Evolutionary conservation across 192 early-diverging fungal species (phyloP).

Genomic region (Dimargaris verticillata): DNA sequence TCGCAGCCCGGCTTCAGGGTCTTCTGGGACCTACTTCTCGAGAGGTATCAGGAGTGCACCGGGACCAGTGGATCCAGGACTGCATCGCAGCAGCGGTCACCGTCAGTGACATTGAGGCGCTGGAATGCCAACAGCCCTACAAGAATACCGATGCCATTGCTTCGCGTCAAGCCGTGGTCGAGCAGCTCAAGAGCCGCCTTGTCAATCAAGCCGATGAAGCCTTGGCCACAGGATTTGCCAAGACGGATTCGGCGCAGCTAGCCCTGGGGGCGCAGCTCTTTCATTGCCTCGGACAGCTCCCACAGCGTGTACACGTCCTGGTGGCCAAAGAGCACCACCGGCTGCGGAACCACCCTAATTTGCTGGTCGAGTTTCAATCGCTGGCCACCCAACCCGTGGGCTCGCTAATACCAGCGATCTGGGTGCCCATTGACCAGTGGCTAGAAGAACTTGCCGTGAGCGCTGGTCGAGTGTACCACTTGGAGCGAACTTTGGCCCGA

Average conservation of each 20-base stretch:
- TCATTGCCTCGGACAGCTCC: background rate
- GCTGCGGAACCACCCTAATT: background rate
- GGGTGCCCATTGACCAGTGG: background rate
- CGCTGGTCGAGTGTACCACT: background rate
- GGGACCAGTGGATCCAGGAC: background rate
- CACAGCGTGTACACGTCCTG: background rate
- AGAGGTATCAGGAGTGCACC: background rate
- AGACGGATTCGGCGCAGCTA: background rate
- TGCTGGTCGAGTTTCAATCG: background rate
- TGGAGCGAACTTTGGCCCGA: background rate
- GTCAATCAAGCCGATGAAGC: background rate
- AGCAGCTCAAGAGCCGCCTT: conserved; percentile 1
- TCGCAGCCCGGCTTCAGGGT: background rate
- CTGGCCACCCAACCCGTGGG: background rate
- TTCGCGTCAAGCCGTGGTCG: background rate
- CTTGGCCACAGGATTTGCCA: background rate
- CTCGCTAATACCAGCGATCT: background rate
- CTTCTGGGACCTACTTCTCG: background rate
- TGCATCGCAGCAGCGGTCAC: background rate
- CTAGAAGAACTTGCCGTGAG: background rate
- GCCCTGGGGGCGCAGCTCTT: background rate
- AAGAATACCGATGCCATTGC: background rate
- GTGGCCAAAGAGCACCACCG: background rate
- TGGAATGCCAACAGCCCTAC: background rate
- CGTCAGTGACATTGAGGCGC: background rate